These are phyloP conservation scores for Phytopythium cucurbitacearum DNA, from an alignment of 352 stramenopile genomes.

Conservation along the genomic window DNA sequence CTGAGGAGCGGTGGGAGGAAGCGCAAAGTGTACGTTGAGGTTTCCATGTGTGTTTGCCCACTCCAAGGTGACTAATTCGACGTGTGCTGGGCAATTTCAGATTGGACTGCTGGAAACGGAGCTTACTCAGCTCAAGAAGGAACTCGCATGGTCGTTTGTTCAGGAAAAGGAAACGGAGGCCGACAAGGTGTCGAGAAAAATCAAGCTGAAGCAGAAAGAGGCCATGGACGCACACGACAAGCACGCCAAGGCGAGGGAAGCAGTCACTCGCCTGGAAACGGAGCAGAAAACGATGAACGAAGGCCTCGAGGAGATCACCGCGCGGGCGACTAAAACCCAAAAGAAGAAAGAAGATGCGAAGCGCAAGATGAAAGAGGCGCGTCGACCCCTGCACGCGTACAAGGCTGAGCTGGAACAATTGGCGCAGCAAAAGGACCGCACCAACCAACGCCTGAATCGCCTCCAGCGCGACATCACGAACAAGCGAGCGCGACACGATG, in stretches of 20 bases:
- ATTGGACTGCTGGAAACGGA: slow-evolving; percentile 74
- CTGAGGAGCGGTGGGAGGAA: slow-evolving; percentile 67
- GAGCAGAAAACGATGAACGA: slow-evolving; percentile 71
- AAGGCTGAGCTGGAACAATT: slow-evolving; percentile 68
- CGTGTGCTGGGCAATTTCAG: slow-evolving; percentile 12
- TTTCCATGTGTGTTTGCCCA: background rate
- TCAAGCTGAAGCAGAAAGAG: slow-evolving; percentile 46
- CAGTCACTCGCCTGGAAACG: slow-evolving; percentile 40
- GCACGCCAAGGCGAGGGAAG: slow-evolving; percentile 39
- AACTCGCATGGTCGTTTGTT: slow-evolving; percentile 82
- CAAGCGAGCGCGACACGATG: slow-evolving; percentile 49
- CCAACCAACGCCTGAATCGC: slow-evolving; percentile 44
- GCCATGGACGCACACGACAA: slow-evolving; percentile 30
- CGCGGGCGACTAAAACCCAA: slow-evolving; percentile 31
- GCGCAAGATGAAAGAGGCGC: slow-evolving; percentile 56
- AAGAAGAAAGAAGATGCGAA: slow-evolving; percentile 48
- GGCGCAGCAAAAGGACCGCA: slow-evolving; percentile 38
- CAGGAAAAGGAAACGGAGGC: slow-evolving; percentile 53
- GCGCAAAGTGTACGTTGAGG: slow-evolving; percentile 48
- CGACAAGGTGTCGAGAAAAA: slow-evolving; percentile 48
- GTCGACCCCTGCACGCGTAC: slow-evolving; percentile 56
- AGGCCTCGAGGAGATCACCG: slow-evolving; percentile 48
- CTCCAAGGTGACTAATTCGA: too few species aligned
- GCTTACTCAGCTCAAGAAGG: slow-evolving; percentile 70
- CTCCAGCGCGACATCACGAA: slow-evolving; percentile 48